Evolutionary conservation across 2,329 filamentous ascomycete genomes (phyloP).

Genomic region (Cryphonectria parasitica): DNA sequence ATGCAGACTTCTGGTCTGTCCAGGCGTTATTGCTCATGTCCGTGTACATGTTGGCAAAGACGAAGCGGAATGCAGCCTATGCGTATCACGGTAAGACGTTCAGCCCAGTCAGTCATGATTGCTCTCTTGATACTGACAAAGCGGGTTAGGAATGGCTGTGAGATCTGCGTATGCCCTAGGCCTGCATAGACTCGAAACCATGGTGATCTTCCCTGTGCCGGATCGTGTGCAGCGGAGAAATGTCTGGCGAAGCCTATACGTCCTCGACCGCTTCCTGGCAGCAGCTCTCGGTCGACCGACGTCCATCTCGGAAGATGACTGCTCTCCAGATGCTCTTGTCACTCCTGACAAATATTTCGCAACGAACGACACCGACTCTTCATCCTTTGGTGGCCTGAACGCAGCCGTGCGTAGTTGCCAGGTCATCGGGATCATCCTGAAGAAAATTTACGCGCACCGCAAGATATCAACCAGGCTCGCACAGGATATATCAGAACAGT

Average conservation of each 20-base stretch:
- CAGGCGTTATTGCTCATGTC: constrained; percentile 67
- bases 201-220: constrained; percentile 53
- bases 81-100: constrained; percentile 58
- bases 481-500: constrained; percentile 59
- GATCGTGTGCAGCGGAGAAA: constrained; percentile 56
- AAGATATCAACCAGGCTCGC: constrained; percentile 62
- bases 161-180: constrained; percentile 65
- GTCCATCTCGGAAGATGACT: constrained; percentile 65
- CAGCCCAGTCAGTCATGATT: not conserved
- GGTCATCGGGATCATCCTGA: constrained; percentile 61
- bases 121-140: not conserved
- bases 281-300: constrained; percentile 65
- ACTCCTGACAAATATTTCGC: constrained; percentile 25
- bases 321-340: constrained; percentile 53
- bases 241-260: constrained; percentile 66
- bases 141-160: constrained; percentile 60
- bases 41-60: constrained; percentile 64
- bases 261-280: constrained; percentile 67
- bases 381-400: constrained; percentile 47
- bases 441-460: constrained; percentile 62
- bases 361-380: constrained; percentile 29
- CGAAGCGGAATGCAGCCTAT: constrained; percentile 66
- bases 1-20: constrained; percentile 67
- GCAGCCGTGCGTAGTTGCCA: constrained; percentile 61
- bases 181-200: constrained; percentile 63